A percentile compares a stretch with the other conserved stretches of the same genome.
These are phyloP conservation scores for Fraxinus angustifolia DNA, from an alignment of 305 asterid genomes.

Conservation along the genomic window DNA sequence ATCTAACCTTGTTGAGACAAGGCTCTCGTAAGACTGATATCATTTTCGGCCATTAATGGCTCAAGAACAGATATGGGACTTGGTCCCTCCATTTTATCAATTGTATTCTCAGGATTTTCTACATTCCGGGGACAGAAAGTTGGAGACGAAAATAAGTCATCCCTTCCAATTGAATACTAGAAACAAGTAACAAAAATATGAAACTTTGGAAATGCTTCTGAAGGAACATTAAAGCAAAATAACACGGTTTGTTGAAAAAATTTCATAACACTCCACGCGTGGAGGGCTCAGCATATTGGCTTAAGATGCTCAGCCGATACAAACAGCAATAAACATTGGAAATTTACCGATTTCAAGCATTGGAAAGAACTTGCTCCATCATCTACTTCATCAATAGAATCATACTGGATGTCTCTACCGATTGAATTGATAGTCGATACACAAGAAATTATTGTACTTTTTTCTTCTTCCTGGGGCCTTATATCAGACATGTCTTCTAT, in stretches of 20 bases:
- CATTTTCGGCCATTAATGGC: conserved; percentile 66
- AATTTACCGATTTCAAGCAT: conserved; percentile 40
- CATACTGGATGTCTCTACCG: conserved; percentile 30
- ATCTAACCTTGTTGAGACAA: conserved; percentile 54
- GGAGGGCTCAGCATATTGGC: background rate
- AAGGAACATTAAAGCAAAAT: background rate
- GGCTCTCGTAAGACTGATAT: conserved; percentile 71
- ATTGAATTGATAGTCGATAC: conserved; percentile 27
- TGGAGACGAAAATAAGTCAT: conserved; percentile 38
- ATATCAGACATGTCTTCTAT: conserved; percentile 33
- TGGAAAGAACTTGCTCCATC: conserved; percentile 32
- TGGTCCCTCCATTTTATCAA: conserved; percentile 61
- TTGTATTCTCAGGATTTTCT: conserved; percentile 39
- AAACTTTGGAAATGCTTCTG: conserved; percentile 10
- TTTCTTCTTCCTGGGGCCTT: conserved; percentile 38
- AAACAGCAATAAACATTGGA: background rate
- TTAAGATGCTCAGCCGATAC: background rate
- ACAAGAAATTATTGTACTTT: conserved; percentile 13
- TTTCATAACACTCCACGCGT: background rate
- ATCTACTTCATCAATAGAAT: conserved; percentile 33
- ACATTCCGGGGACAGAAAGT: conserved; percentile 32
- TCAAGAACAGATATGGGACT: conserved; percentile 94
- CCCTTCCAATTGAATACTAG: conserved; percentile 48
- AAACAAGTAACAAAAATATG: conserved; percentile 17
- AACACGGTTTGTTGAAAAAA: background rate